Evolutionary conservation across 2,329 filamentous ascomycete genomes (phyloP).

Genomic region (Pseudomassariella vexata): DNA sequence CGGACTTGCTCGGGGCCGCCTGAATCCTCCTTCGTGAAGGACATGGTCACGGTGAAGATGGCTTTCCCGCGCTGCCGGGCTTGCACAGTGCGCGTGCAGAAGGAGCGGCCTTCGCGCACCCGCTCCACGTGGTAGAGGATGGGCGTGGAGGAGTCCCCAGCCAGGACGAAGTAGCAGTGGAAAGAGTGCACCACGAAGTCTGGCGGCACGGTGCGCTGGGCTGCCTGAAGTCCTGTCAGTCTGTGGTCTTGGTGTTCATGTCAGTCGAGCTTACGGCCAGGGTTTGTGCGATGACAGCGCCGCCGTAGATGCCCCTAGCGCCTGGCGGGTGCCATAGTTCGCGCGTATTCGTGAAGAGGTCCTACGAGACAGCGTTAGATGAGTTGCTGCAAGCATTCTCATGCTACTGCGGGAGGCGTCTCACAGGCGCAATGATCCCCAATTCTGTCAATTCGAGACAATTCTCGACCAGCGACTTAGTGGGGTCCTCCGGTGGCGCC

Average conservation of each 20-base stretch:
- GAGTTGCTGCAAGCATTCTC: not conserved
- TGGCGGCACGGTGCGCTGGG: slow-evolving; percentile 76
- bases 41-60: slow-evolving; percentile 95
- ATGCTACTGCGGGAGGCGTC: slow-evolving; percentile 19
- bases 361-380: slow-evolving; percentile 35
- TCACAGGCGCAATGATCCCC: slow-evolving; percentile 65
- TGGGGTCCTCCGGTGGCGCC: slow-evolving; percentile 65
- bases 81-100: slow-evolving; percentile 91
- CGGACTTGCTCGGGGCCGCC: slow-evolving; percentile 47
- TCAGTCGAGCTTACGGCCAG: slow-evolving; percentile 26
- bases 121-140: slow-evolving; percentile 94
- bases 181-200: slow-evolving; percentile 88
- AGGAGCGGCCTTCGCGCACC: slow-evolving; percentile 84
- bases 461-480: slow-evolving; percentile 80
- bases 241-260: too few relatives aligned
- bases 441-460: slow-evolving; percentile 81
- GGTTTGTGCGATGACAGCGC: slow-evolving; percentile 81
- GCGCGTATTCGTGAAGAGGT: slow-evolving; percentile 92
- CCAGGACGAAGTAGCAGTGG: slow-evolving; percentile 98
- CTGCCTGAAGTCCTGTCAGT: slow-evolving; percentile 56
- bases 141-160: slow-evolving; percentile 77
- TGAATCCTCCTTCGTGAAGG: slow-evolving; percentile 67
- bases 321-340: slow-evolving; percentile 88
- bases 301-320: slow-evolving; percentile 89
- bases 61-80: slow-evolving; percentile 80